Percentiles rank a stretch among this genome's conserved stretches.
Conservation (phyloP, 1,284 basidiomycete species). For the Ceratobasidium sp. region DNA sequence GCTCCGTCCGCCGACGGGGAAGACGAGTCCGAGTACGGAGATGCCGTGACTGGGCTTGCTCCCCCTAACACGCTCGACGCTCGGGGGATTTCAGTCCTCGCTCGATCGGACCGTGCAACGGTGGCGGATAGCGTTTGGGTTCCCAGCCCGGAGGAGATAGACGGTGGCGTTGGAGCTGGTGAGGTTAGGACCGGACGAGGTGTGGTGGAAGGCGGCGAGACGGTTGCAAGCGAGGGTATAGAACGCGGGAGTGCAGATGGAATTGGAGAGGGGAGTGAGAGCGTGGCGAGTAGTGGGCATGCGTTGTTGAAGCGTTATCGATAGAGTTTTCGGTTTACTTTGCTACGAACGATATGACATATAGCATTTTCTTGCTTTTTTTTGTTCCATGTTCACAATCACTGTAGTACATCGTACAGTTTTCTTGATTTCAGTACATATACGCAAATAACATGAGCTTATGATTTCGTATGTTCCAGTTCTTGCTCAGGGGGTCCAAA, state of each 20-base stretch:
- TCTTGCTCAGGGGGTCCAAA: no score
- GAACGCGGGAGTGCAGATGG: slow-evolving; percentile 18
- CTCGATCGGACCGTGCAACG: slow-evolving; percentile 29
- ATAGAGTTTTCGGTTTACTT: background rate
- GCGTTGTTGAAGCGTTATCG: slow-evolving; percentile 35
- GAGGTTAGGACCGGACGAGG: slow-evolving; percentile 34
- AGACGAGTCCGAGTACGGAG: background rate
- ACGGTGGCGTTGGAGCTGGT: slow-evolving; percentile 13
- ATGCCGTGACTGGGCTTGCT: background rate
- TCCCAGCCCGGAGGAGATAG: background rate
- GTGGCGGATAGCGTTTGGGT: slow-evolving; percentile 32
- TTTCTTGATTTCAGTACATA: background rate
- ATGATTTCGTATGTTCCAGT: no score
- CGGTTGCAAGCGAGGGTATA: slow-evolving; percentile 31
- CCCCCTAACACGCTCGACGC: background rate
- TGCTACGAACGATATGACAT: no score
- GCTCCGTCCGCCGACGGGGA: background rate
- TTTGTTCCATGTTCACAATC: background rate
- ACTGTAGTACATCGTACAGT: background rate
- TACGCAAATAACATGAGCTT: background rate
- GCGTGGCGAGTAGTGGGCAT: slow-evolving; percentile 38
- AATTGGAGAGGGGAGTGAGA: slow-evolving; percentile 19
- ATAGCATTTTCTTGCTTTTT: background rate
- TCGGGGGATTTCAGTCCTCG: slow-evolving; percentile 6
- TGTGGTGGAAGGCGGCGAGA: slow-evolving; percentile 13